Evolutionary conservation across 2,329 filamentous ascomycete species (phyloP).

Genomic region (Hymenoscyphus albidus): DNA sequence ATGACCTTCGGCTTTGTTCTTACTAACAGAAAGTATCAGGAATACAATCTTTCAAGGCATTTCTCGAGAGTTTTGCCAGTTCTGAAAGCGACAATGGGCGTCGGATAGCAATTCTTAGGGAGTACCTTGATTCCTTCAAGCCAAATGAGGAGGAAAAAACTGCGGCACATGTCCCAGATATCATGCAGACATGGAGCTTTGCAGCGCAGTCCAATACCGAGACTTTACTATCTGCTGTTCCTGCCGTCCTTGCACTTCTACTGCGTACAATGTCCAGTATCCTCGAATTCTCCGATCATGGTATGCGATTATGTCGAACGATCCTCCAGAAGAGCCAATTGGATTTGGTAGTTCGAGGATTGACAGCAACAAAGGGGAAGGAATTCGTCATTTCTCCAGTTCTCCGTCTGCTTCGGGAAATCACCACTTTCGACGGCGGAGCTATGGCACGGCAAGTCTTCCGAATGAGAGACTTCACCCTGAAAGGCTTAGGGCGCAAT

Average conservation of each 20-base stretch:
- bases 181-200: constrained; percentile 87
- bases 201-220: constrained; percentile 78
- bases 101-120: constrained; percentile 58
- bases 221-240: constrained; percentile 72
- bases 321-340: constrained; percentile 77
- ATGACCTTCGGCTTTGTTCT: background rate
- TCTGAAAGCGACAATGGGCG: constrained; percentile 46
- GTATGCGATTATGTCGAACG: constrained; percentile 74
- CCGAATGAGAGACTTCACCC: constrained; percentile 70
- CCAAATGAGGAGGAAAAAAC: constrained; percentile 50
- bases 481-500: constrained; percentile 76
- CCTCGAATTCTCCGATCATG: constrained; percentile 70
- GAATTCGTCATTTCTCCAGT: constrained; percentile 87
- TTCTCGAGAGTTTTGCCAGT: constrained; percentile 63
- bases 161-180: constrained; percentile 65
- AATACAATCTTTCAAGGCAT: constrained; percentile 64
- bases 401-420: constrained; percentile 77
- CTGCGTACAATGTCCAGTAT: constrained; percentile 72
- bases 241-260: constrained; percentile 76
- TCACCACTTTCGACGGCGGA: constrained; percentile 83
- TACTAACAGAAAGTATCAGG: constrained; percentile 40
- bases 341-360: constrained; percentile 72
- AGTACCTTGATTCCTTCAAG: constrained; percentile 61
- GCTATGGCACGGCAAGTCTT: constrained; percentile 74
- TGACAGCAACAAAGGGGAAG: constrained; percentile 77